These are phyloP conservation scores for Phytophthora pluvialis DNA, from an alignment of 352 stramenopile species.

Conservation along the genomic window DNA sequence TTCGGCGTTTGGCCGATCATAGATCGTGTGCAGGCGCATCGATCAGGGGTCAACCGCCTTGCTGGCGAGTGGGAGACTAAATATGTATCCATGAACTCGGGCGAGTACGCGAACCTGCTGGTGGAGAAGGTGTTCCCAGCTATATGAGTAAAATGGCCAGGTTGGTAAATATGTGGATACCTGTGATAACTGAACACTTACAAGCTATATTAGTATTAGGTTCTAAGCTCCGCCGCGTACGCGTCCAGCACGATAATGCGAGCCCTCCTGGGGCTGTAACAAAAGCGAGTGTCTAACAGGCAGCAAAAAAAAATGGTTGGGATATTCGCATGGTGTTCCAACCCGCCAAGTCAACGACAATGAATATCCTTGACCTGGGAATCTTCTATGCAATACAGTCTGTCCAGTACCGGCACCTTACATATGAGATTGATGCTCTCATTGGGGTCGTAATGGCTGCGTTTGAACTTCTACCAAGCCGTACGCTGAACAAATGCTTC, in stretches of 20 bases:
- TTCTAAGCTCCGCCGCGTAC: not conserved
- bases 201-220: not conserved
- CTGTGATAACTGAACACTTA: not conserved
- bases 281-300: not conserved
- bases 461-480: not conserved
- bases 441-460: not conserved
- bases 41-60: too few species aligned
- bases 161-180: not conserved
- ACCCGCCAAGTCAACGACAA: not conserved
- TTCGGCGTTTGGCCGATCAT: too few species aligned
- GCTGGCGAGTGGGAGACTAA: too few species aligned
- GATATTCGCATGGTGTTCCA: constrained; percentile 2
- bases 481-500: not conserved
- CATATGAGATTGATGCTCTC: not conserved
- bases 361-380: not conserved
- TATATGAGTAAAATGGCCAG: not conserved
- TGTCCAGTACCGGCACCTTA: constrained; percentile 1
- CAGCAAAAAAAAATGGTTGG: not conserved
- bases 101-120: not conserved
- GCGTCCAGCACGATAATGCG: constrained; percentile 5
- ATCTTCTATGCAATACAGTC: constrained; percentile 1
- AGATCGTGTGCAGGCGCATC: too few species aligned
- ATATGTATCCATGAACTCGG: not conserved
- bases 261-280: not conserved
- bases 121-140: constrained; percentile 1